Conservation (phyloP, 1,284 basidiomycete genomes). For the Malassezia caprae region DNA sequence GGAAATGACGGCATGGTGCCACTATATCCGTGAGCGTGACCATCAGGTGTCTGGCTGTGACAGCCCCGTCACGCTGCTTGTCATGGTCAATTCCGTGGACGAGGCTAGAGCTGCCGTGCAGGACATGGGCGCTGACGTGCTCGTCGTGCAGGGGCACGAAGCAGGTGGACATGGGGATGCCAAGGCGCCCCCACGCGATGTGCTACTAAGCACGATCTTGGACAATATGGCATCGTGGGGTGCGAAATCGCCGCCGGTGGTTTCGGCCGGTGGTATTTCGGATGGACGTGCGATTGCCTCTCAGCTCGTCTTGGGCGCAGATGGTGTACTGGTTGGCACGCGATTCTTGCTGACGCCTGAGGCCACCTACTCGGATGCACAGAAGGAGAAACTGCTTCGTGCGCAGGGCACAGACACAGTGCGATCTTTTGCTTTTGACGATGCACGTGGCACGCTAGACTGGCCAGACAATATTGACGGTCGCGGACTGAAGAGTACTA, state of each 20-base stretch:
- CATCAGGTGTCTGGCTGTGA: slow-evolving; percentile 18
- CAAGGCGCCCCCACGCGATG: slow-evolving; percentile 29
- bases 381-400: slow-evolving; percentile 31
- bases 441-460: slow-evolving; percentile 36
- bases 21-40: slow-evolving; percentile 23
- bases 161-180: slow-evolving; percentile 42
- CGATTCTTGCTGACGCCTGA: slow-evolving; percentile 42
- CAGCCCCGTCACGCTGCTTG: slow-evolving; percentile 18
- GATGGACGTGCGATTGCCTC: slow-evolving; percentile 29
- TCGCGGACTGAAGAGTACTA: slow-evolving; percentile 31
- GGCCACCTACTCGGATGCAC: slow-evolving; percentile 27
- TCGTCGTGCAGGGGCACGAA: slow-evolving; percentile 34
- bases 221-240: slow-evolving; percentile 15
- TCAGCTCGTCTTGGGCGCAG: slow-evolving; percentile 32
- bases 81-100: slow-evolving; percentile 29
- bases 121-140: slow-evolving; percentile 27
- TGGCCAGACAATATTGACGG: slow-evolving; percentile 45
- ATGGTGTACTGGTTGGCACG: slow-evolving; percentile 41
- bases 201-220: slow-evolving; percentile 20
- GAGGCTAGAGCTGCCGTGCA: slow-evolving; percentile 28
- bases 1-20: slow-evolving; percentile 26
- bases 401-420: slow-evolving; percentile 24
- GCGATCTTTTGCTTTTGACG: slow-evolving; percentile 40
- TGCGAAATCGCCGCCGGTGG: slow-evolving; percentile 17
- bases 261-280: slow-evolving; percentile 38